Conservation (phyloP, 2,329 filamentous ascomycete genomes). For the Phialophora verrucosa region DNA sequence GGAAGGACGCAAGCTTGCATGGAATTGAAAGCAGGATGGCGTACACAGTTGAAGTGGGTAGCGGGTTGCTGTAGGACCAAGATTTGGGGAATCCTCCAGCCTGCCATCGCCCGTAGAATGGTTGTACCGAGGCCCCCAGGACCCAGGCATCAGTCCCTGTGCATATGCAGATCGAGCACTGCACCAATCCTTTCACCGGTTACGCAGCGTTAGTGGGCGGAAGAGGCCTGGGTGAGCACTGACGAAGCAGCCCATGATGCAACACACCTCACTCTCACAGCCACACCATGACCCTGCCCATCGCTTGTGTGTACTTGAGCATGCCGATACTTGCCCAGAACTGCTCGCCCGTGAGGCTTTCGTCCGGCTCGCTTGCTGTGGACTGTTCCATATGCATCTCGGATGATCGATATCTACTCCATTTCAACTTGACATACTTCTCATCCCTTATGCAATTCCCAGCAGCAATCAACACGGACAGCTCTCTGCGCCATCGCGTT, state of each 20-base stretch:
- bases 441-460: not conserved
- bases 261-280: constrained; percentile 11
- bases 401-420: constrained; percentile 1
- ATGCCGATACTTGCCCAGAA: constrained; percentile 5
- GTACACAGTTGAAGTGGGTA: not conserved
- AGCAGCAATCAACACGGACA: not conserved
- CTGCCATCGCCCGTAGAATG: constrained; percentile 7
- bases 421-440: not conserved
- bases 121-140: not conserved
- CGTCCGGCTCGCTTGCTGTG: constrained; percentile 12
- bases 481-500: not conserved
- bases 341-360: constrained; percentile 5
- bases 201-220: not conserved
- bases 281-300: constrained; percentile 4
- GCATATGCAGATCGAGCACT: constrained; percentile 5
- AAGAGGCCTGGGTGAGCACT: not conserved
- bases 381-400: not conserved
- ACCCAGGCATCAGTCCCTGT: constrained; percentile 8
- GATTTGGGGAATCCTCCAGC: constrained; percentile 19
- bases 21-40: not conserved
- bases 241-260: constrained; percentile 14
- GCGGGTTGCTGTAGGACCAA: constrained; percentile 15
- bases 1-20: constrained; percentile 3
- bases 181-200: constrained; percentile 18
- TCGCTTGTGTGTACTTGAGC: constrained; percentile 2